These are phyloP conservation scores for Cynanchum wilfordii DNA, from an alignment of 257 asterid genomes.

Conservation along the genomic window DNA sequence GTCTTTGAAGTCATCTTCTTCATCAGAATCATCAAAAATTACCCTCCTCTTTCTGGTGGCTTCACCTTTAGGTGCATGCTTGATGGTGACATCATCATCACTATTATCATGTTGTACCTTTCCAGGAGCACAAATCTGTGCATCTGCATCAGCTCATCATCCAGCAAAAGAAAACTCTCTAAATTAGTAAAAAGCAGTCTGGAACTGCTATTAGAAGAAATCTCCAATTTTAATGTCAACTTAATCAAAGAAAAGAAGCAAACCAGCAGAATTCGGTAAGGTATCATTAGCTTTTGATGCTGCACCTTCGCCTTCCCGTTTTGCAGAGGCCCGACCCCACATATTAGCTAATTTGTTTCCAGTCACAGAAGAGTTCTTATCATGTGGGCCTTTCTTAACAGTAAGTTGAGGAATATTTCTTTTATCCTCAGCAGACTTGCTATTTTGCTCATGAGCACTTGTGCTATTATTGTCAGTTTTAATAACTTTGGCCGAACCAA, in stretches of 20 bases:
- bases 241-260: slow-evolving; percentile 20
- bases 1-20: slow-evolving; percentile 69
- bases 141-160: slow-evolving; percentile 54
- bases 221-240: neutral
- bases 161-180: slow-evolving; percentile 14
- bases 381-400: slow-evolving; percentile 46
- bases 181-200: slow-evolving; percentile 13
- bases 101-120: slow-evolving; percentile 46
- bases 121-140: slow-evolving; percentile 65
- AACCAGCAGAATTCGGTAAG: slow-evolving; percentile 55
- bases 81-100: slow-evolving; percentile 68
- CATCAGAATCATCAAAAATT: slow-evolving; percentile 72
- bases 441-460: slow-evolving; percentile 30
- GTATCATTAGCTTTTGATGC: slow-evolving; percentile 33
- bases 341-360: slow-evolving; percentile 74
- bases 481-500: slow-evolving; percentile 33
- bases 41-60: slow-evolving; percentile 80
- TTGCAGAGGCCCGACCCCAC: slow-evolving; percentile 85
- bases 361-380: slow-evolving; percentile 53
- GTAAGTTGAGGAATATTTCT: slow-evolving; percentile 44
- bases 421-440: slow-evolving; percentile 39
- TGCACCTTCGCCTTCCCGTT: slow-evolving; percentile 46
- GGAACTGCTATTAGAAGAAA: slow-evolving; percentile 7
- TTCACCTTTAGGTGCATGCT: slow-evolving; percentile 54
- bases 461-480: slow-evolving; percentile 38